Evolutionary conservation across 176 grass and related monocot species (phyloP), one percentile per base, ranked within the genome.

Genomic region (Aegilops sharonensis): DNA sequence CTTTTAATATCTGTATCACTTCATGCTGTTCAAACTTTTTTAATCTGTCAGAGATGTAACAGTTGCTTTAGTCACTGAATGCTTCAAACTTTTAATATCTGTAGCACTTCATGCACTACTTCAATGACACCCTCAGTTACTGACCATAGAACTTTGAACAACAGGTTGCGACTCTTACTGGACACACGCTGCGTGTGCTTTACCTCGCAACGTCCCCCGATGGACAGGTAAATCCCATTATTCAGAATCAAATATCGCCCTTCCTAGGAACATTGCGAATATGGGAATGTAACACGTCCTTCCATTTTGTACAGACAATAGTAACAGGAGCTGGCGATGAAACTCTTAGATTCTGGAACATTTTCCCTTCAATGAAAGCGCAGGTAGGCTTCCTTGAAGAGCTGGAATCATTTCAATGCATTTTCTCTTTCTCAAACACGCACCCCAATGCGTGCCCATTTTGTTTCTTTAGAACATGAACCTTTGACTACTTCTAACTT

Each of bases 341-440:
- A 85, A 98, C 97, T 59, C 86, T 98, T 11, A 88, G 97, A 82
- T 99, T 98, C 78, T 99, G 94, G 94, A 99, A 96, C 82, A 91
- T 99, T 29, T 99, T 99, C 82, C 97, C 97, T 77, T 95, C 92
- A 9, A 73, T 89, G 81, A 99, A 96, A 85, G 77, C 91, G 3
- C 92, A 88, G 80, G 97, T 96, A 91, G 35, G 75, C 34, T 3
- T 18, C 43, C 9, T 12, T 56, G n/a, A 54, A 52, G 2, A 77
- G 42, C 10, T 8, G 30, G 64, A 64, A 64, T 9, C 6, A 73
- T 75, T 57, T 57, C 54, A 57, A 20, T 56, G 17, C 17, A 56
- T 56, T 56, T 20, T 56, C 6, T 56, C 52, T 56, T 52, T 52
- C 52, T 56, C 0, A 0, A 56, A 56, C 17, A 20, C 17, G 17